Base-by-base conservation (phyloP, 441 rosid genomes). In the Biscutella laevigata region DNA sequence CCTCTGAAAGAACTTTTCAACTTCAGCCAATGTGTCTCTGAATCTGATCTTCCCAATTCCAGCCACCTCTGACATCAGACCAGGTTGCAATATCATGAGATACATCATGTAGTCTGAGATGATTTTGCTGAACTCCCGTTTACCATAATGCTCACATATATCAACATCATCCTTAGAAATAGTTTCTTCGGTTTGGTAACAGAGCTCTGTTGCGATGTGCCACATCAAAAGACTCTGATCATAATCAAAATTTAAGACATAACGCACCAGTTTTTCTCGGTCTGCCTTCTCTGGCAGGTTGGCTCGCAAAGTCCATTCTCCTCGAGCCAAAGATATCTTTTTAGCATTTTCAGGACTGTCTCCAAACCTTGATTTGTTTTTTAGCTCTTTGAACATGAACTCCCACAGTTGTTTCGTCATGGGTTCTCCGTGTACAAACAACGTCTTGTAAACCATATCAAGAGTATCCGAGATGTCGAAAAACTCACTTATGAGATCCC, bases 201-300 rank as follows among this genome's bases (percentile, higher is more conserved):
- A 64, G 24, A 80, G 68, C 50, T 85, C 89, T 1, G 87, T 78
- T 4, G 87, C 82, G 4, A 82, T 53, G 45, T 80, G 94, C 87
- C 89, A 82, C 24, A 78, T 14, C n/a, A 82, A 50, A 6, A 85
- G 69, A 71, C 79, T 73, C 65, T 85, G 75, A 26, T 82, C 90
- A 4, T 80, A 78, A 33, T 67, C 71, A 5, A 75, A 48, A 1
- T 72, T 49, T 13, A 26, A 35, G 24, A 81, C 57, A 34, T 59
- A 76, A 6, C 45, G 53, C 62, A 73, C 54, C 25, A 82, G 50
- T 5, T 51, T 9, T 5, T 25, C 65, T 0, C n/a, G 41, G n/a
- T 64, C 59, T 5, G 22, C 24, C 0, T 52, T 2, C 9, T 3
- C 43, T 4, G 54, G 40, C 2, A 62, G 55, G 13, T 52, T 45